Evolutionary conservation across 164 flowering plant genomes (phyloP).

Genomic region (Chloranthus sessilifolius): DNA sequence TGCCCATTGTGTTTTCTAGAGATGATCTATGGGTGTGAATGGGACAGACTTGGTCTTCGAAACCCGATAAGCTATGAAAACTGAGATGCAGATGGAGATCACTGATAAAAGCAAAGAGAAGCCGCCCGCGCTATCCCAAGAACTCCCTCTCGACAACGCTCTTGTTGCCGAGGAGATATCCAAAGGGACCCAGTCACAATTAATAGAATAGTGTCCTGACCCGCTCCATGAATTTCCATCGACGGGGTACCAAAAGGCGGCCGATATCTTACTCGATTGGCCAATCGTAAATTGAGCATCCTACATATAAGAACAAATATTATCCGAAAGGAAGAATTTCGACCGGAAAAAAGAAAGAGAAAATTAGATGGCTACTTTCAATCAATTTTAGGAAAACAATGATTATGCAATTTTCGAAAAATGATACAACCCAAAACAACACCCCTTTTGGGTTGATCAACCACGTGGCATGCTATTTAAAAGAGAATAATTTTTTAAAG

Average conservation of each 20-base stretch:
- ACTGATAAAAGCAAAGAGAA: slow-evolving; percentile 78
- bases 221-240: slow-evolving; percentile 88
- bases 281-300: slow-evolving; percentile 87
- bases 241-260: slow-evolving; percentile 91
- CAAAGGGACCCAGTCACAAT: slow-evolving; percentile 83
- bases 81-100: slow-evolving; percentile 50
- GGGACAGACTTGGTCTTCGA: slow-evolving; percentile 35
- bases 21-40: slow-evolving; percentile 58
- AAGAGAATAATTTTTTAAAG: too few relatives aligned
- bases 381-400: too few relatives aligned
- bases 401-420: too few relatives aligned
- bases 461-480: too few relatives aligned
- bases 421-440: too few relatives aligned
- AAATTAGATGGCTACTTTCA: too few relatives aligned
- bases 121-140: slow-evolving; percentile 50
- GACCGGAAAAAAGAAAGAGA: too few relatives aligned
- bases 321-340: too few relatives aligned
- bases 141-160: slow-evolving; percentile 22
- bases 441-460: too few relatives aligned
- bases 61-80: slow-evolving; percentile 50
- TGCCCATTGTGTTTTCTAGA: too few relatives aligned
- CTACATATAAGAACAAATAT: slow-evolving; percentile 57
- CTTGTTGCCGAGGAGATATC: slow-evolving; percentile 34
- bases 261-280: slow-evolving; percentile 60
- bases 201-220: slow-evolving; percentile 72